Evolutionary conservation across 2,329 filamentous ascomycete genomes (phyloP).

Genomic region (Tolypocladium pustulatum): DNA sequence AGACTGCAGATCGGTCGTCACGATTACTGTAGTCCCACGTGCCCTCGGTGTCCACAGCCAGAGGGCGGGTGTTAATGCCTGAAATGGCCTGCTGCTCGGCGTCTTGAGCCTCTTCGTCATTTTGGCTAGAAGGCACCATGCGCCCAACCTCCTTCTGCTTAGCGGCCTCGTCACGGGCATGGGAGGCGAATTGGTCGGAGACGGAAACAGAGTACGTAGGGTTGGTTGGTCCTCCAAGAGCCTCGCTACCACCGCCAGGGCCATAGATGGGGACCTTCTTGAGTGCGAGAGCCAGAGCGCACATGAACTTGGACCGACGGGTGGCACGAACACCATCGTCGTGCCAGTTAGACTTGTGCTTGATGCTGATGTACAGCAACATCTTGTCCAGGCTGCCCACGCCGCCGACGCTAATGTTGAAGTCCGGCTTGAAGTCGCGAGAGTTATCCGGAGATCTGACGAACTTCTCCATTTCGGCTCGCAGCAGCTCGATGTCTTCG

Average conservation of each 20-base stretch:
- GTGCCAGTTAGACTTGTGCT: constrained; percentile 88
- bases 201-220: constrained; percentile 75
- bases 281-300: constrained; percentile 74
- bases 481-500: constrained; percentile 79
- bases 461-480: constrained; percentile 75
- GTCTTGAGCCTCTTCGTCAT: constrained; percentile 16
- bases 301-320: constrained; percentile 93
- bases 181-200: constrained; percentile 53
- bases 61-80: constrained; percentile 29
- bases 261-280: constrained; percentile 78
- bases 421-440: constrained; percentile 81
- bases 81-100: constrained; percentile 34
- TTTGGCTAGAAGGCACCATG: constrained; percentile 42
- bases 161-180: constrained; percentile 49
- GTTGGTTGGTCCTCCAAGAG: constrained; percentile 57
- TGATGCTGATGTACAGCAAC: constrained; percentile 69
- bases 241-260: constrained; percentile 61
- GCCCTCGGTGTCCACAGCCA: constrained; percentile 13
- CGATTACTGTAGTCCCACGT: constrained; percentile 9
- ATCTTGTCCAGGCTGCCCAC: constrained; percentile 85
- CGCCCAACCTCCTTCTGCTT: constrained; percentile 54
- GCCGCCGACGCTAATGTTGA: constrained; percentile 66
- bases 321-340: constrained; percentile 74
- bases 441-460: constrained; percentile 74
- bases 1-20: constrained; percentile 6